Evolutionary conservation across 2,329 filamentous ascomycete species (phyloP), one percentile per base, ranked within the genome.

Genomic region (Celoporthe dispersa): DNA sequence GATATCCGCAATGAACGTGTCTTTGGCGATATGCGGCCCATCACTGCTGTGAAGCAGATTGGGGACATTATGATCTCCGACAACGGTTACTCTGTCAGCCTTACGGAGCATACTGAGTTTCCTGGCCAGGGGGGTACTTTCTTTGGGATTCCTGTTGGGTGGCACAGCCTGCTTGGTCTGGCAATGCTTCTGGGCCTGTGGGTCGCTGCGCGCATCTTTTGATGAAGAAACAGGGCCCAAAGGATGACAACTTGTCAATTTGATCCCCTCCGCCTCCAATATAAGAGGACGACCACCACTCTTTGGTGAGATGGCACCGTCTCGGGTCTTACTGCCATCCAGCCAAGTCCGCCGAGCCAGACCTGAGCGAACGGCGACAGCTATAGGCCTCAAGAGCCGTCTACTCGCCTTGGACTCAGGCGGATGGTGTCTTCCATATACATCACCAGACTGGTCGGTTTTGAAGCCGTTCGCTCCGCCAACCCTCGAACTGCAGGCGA

Each of bases 1-100:
- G 62, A 68, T 31, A n/a, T 65, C 19, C 44, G 51, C 16, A 33
- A 48, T 22, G 67, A 60, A 53, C 37, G 28, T 1, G 61, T 68
- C 7, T 31, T 64, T 35, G 51, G n/a, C 12, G 60, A 60, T 7
- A 35, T 60, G 28, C 51, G 37, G 31, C 67, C 67, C 16, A 53
- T 68, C 31, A 37, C 51, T 3, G 63, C 33, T 16, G 67, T 68
- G 3, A 48, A 57, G 67, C 41, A 63, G 51, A 19, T 51, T 5
- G 44, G 14, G 16, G 48, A 68, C 35, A 28, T 64, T 9, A 28
- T 68, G 48, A 35, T 68, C 37, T 57, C 48, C 11, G 67, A 68
- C 22, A 28, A 41, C 1, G 67, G 55, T 1, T 55, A 61, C 8
- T 51, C 35, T 11, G 51, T 64, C 14, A 65, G 57, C 22, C 37